Conservation (phyloP, 352 stramenopile genomes). For the Lagenidium giganteum region DNA sequence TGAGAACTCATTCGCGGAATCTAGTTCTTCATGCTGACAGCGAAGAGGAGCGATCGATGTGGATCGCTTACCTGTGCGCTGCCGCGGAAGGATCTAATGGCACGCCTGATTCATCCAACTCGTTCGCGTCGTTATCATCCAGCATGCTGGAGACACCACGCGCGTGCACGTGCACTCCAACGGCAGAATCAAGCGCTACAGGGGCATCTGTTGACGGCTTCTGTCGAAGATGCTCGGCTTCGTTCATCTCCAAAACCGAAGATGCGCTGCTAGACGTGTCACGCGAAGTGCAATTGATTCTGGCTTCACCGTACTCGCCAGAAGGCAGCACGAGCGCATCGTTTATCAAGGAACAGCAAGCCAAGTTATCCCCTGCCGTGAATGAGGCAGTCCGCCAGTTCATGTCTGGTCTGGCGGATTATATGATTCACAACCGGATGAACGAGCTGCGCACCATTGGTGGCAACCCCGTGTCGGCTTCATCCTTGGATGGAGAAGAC, state of each 20-base stretch:
- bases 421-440: conserved; percentile 78
- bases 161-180: conserved; percentile 49
- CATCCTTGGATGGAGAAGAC: conserved; percentile 16
- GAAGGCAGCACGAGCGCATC: conserved; percentile 67
- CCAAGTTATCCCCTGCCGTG: conserved; percentile 33
- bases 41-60: conserved; percentile 78
- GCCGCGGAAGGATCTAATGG: conserved; percentile 34
- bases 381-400: conserved; percentile 65
- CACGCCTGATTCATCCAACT: conserved; percentile 7
- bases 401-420: conserved; percentile 73
- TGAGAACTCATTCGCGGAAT: conserved; percentile 48
- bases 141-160: conserved; percentile 28
- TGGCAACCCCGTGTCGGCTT: conserved; percentile 32
- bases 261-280: conserved; percentile 69
- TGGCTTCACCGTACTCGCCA: conserved; percentile 80
- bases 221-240: conserved; percentile 68
- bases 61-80: conserved; percentile 64
- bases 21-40: conserved; percentile 80
- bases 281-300: conserved; percentile 74
- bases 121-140: not conserved
- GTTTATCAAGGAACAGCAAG: conserved; percentile 68
- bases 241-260: conserved; percentile 77
- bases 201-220: conserved; percentile 30
- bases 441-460: conserved; percentile 65
- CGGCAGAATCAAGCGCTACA: conserved; percentile 16